phyloP scores from a whole-genome alignment of 129 eudicot species.

The Calendula officinalis region DNA sequence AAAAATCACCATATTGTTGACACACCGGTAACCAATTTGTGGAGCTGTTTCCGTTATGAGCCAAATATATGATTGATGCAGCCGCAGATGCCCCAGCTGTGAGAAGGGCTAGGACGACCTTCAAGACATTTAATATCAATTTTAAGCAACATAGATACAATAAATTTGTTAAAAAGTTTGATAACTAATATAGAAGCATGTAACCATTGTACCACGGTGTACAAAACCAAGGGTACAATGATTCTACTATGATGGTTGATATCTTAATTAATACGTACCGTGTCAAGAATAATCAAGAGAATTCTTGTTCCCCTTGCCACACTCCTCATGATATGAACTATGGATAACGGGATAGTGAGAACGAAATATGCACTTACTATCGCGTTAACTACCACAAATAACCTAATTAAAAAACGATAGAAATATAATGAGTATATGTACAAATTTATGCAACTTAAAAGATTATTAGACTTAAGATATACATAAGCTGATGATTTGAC shows the following conservation, averaged over 20 bases:
- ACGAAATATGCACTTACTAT: conserved; percentile 58
- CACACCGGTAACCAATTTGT: conserved; percentile 87
- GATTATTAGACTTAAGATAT: too few species aligned
- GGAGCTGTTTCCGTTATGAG: conserved; percentile 73
- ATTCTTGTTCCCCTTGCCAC: conserved; percentile 52
- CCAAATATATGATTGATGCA: conserved; percentile 74
- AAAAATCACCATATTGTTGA: conserved; percentile 58
- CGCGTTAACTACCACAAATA: conserved; percentile 70
- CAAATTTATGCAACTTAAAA: too few species aligned
- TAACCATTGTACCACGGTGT: not conserved
- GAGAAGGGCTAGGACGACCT: conserved; percentile 63
- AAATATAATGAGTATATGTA: not conserved
- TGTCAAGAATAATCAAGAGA: conserved; percentile 56
- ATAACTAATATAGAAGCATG: not conserved
- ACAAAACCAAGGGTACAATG: not conserved
- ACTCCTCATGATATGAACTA: conserved; percentile 56
- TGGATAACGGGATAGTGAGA: conserved; percentile 62
- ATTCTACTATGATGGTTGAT: not conserved
- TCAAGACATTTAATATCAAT: not conserved
- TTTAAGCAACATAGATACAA: not conserved
- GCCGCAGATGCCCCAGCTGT: conserved; percentile 80
- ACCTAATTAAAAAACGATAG: conserved; percentile 32
- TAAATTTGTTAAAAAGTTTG: not conserved
- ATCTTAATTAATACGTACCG: conserved; percentile 36
- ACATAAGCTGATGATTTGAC: not conserved